phyloP scores from a whole-genome alignment of 2,329 filamentous ascomycete genomes.

The Microsporum audouinii region DNA sequence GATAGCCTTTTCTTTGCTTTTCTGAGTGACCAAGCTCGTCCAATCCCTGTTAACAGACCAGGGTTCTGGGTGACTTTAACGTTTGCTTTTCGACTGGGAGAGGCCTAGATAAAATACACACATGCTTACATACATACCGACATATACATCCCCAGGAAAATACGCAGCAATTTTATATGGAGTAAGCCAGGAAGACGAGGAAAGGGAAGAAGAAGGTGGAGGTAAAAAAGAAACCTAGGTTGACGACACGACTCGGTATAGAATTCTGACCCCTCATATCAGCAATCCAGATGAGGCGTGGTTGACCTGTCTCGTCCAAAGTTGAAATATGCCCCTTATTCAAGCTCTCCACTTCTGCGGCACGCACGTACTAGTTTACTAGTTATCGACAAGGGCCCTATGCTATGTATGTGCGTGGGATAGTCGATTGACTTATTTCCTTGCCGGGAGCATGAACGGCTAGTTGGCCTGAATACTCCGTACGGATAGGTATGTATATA shows the following conservation, averaged over 20 bases:
- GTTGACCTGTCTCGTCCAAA: conserved; percentile 2
- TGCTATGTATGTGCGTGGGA: background rate
- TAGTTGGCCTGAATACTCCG: background rate
- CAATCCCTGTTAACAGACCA: background rate
- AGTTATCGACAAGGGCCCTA: background rate
- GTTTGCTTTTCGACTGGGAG: background rate
- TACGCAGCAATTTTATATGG: background rate
- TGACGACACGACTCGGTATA: background rate
- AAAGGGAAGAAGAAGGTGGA: background rate
- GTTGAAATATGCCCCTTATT: background rate
- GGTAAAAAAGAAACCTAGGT: background rate
- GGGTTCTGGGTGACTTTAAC: background rate
- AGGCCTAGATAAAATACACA: background rate
- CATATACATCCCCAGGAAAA: background rate
- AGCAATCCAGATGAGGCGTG: conserved; percentile 10
- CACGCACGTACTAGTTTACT: background rate
- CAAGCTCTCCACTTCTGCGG: background rate
- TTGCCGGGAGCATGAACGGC: background rate
- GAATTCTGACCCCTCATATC: conserved; percentile 7
- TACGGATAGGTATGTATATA: background rate
- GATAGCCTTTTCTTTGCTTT: background rate
- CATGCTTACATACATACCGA: background rate
- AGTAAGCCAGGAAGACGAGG: background rate
- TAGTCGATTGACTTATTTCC: background rate
- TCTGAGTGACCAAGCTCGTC: background rate